Evolutionary conservation across 352 stramenopile species (phyloP).

Genomic region (Phytophthora citricola): DNA sequence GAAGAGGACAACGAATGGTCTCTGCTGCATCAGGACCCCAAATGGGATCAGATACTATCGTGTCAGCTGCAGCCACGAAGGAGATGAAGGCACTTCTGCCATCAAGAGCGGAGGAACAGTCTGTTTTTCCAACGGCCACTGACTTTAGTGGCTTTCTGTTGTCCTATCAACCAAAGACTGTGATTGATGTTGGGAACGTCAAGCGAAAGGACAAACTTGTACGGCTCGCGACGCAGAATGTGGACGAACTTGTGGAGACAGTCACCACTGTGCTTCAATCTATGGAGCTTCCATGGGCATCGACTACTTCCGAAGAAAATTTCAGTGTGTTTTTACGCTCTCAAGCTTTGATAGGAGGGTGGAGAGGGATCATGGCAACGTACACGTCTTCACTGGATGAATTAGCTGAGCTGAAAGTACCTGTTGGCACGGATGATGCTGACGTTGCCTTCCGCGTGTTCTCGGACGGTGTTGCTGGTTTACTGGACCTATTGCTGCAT

Average conservation of each 20-base stretch:
- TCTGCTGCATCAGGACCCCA: slow-evolving; percentile 37
- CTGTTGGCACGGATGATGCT: slow-evolving; percentile 44
- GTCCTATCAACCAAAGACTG: slow-evolving; percentile 44
- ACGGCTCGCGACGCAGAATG: slow-evolving; percentile 54
- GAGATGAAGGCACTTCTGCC: slow-evolving; percentile 61
- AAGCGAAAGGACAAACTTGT: slow-evolving; percentile 67
- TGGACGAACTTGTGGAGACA: slow-evolving; percentile 41
- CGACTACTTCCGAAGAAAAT: slow-evolving; percentile 6
- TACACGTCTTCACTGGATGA: slow-evolving; percentile 46
- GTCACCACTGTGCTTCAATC: slow-evolving; percentile 27
- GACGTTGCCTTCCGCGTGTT: slow-evolving; percentile 50
- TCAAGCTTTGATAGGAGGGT: slow-evolving; percentile 48
- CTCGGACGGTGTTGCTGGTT: slow-evolving; percentile 32
- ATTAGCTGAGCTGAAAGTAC: slow-evolving; percentile 50
- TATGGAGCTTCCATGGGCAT: slow-evolving; percentile 33
- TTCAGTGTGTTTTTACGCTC: slow-evolving; percentile 38
- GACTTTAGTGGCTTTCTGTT: slow-evolving; percentile 56
- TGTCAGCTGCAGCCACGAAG: slow-evolving; percentile 66
- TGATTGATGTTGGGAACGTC: slow-evolving; percentile 41
- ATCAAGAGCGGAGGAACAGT: slow-evolving; percentile 31
- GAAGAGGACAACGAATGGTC: slow-evolving; percentile 43
- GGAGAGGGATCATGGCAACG: slow-evolving; percentile 52
- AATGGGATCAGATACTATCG: slow-evolving; percentile 17
- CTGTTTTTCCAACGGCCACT: slow-evolving; percentile 12
- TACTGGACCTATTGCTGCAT: slow-evolving; percentile 25